Conservation (phyloP, 2,329 filamentous ascomycete species). For the Colletotrichum nymphaeae region DNA sequence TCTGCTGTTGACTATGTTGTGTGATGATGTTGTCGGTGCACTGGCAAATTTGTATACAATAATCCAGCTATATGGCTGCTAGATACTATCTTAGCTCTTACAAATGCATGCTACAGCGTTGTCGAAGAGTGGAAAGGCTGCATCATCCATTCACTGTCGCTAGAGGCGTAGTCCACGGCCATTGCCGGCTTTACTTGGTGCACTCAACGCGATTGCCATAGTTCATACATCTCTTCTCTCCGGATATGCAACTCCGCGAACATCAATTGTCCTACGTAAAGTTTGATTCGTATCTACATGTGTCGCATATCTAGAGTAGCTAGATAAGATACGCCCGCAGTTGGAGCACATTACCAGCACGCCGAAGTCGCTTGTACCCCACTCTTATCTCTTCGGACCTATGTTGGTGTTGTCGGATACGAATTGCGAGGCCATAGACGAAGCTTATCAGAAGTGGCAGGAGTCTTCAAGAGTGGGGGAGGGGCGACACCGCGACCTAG, state of each 20-base stretch:
- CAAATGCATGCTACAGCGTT: not conserved
- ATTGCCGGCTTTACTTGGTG: not conserved
- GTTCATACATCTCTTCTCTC: not conserved
- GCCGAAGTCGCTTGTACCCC: conserved; percentile 10
- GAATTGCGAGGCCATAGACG: not conserved
- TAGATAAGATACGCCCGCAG: conserved; percentile 18
- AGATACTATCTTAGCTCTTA: not conserved
- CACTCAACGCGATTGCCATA: not conserved
- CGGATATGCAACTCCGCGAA: not conserved
- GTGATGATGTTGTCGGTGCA: not conserved
- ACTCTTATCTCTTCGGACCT: conserved; percentile 22
- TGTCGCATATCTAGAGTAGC: not conserved
- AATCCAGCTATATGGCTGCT: not conserved
- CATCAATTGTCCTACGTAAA: not conserved
- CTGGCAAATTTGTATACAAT: not conserved
- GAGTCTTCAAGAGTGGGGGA: conserved; percentile 20
- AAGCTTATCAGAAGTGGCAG: conserved; percentile 14
- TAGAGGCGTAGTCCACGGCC: not conserved
- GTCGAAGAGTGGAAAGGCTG: not conserved
- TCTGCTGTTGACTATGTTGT: not conserved
- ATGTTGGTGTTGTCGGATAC: not conserved
- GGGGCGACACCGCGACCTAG: not conserved
- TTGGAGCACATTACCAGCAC: not conserved
- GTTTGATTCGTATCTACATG: not conserved
- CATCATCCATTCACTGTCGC: not conserved